These are phyloP conservation scores for Salisapilia sapeloensis DNA, from an alignment of 352 stramenopile genomes.

Conservation along the genomic window DNA sequence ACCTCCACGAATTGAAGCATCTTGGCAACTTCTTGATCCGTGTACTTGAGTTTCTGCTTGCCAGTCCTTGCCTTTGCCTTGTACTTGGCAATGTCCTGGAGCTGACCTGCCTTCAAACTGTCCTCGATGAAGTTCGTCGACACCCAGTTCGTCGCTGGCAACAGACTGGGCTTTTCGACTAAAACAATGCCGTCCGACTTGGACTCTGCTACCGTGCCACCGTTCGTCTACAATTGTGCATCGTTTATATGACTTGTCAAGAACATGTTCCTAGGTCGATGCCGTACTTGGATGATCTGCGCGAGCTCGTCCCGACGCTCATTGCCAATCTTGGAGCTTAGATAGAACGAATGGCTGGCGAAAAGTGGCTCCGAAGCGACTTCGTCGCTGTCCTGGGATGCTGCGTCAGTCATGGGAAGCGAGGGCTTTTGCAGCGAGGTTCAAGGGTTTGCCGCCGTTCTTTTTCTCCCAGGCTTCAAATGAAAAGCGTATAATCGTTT, in stretches of 20 bases:
- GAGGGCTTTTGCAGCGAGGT: too few relatives aligned
- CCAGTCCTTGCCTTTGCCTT: conserved; percentile 5
- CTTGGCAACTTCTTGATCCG: conserved; percentile 15
- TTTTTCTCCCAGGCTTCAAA: too few relatives aligned
- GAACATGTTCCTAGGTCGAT: not conserved
- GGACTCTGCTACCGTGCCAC: conserved; percentile 9
- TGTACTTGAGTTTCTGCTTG: conserved; percentile 9
- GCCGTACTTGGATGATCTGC: conserved; percentile 9
- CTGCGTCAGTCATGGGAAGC: too few relatives aligned
- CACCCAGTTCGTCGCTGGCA: conserved; percentile 13
- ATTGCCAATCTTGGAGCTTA: conserved; percentile 9
- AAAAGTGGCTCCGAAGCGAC: conserved; percentile 15
- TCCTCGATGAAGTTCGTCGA: conserved; percentile 27
- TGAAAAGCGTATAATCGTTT: too few relatives aligned
- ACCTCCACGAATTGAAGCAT: conserved; percentile 28
- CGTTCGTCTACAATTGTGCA: conserved; percentile 7
- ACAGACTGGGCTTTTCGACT: conserved; percentile 14
- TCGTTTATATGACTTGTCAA: too few relatives aligned
- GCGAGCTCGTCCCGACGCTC: conserved; percentile 7
- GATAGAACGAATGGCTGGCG: conserved; percentile 16
- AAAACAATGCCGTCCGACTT: conserved; percentile 11
- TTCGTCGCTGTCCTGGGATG: too few relatives aligned
- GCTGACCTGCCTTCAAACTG: conserved; percentile 12
- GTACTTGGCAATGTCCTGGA: conserved; percentile 17
- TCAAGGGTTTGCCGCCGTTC: too few relatives aligned